Evolutionary conservation across 2,329 filamentous ascomycete species (phyloP).

Genomic region (Scedosporium aurantiacum): DNA sequence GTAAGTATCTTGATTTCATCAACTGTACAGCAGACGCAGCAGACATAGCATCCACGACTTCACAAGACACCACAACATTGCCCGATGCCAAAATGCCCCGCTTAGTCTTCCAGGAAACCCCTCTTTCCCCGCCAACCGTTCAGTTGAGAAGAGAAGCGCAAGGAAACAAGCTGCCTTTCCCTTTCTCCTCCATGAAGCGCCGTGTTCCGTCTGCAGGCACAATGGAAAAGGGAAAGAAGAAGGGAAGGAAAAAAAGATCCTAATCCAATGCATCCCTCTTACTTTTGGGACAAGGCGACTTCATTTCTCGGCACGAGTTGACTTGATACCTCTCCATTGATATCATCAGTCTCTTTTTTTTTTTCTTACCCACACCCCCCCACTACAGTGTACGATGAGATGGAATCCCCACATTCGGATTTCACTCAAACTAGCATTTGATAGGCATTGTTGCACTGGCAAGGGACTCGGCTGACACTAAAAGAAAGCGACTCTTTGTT

Average conservation of each 20-base stretch:
- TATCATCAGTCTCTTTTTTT: neutral
- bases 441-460: neutral
- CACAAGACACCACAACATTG: neutral
- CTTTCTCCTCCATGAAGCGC: neutral
- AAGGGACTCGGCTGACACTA: neutral
- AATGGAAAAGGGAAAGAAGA: neutral
- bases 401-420: neutral
- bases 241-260: slow-evolving; percentile 1
- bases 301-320: neutral
- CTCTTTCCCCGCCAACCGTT: neutral
- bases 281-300: neutral
- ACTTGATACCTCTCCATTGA: neutral
- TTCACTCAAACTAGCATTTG: neutral
- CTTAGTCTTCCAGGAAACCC: neutral
- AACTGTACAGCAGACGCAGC: neutral
- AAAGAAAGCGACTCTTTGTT: neutral
- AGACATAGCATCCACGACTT: neutral
- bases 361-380: neutral
- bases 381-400: neutral
- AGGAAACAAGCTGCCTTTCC: neutral
- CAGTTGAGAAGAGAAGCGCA: neutral
- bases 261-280: neutral
- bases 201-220: neutral
- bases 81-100: neutral
- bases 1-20: neutral